Base-by-base conservation (phyloP, 306 rosid species). In the Lablab purpureus region DNA sequence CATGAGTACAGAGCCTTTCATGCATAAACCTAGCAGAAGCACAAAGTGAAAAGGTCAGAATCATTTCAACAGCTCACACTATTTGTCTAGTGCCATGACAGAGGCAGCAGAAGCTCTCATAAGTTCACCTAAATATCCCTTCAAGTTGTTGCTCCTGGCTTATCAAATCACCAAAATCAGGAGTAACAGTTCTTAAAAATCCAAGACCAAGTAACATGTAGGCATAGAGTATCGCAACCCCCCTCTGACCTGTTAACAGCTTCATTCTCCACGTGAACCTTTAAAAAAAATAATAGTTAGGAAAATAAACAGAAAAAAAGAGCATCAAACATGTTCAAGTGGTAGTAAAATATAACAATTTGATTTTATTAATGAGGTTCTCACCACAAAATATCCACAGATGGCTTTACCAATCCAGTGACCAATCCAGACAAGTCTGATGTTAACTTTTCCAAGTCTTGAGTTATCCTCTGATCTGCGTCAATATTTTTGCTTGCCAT, bases 221-320 rank as follows among this genome's bases (percentile, higher is more conserved):
- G 27, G 92, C 93, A 78, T 95, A 95, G 83, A 95, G 88, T 84
- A 95, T 92, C 47, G 85, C 92, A 82, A 93, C 98, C 77, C 99
- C 99, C 85, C 98, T 91, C 79, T 64, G 95, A 76, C 99, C 99
- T 15, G 99, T 95, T 77, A 95, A 84, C 52, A 95, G 86, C 94
- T 93, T 93, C 99, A 95, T 95, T 87, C 99, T 95, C 99, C 98
- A 95, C n/a, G 99, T 95, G 87, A 95, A 95, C 99, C 99, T 95
- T n/a, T 84, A 23, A 68, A 68, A 85, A 78, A 41, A 50, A 22
- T 32, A 74, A 65, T 59, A 60, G 59, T 12, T 30, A 63, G 54
- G 45, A 60, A 62, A 73, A 71, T 23, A 47, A 74, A 62, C 52
- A 51, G 22, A 74, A 64, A 74, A 22, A n/a, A 34, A 47, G 40